Evolutionary conservation across 2,329 filamentous ascomycete species (phyloP), one percentile per base, ranked within the genome.

Genomic region (Capronia coronata): DNA sequence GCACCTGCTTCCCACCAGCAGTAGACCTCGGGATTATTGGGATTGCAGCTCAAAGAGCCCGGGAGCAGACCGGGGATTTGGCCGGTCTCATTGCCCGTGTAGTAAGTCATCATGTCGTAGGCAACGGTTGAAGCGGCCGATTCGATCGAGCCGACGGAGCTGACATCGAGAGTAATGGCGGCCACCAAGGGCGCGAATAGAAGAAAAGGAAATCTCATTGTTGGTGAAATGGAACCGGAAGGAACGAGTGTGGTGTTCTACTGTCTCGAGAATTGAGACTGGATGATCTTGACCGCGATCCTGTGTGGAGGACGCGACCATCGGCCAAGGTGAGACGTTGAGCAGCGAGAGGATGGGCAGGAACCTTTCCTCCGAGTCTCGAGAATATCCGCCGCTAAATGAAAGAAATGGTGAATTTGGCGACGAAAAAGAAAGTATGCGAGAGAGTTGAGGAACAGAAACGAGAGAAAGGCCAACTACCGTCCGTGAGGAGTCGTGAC

Each of bases 1-100:
- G 68, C 68, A 10, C 68, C 69, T 8, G 67, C 67, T 53, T 71
- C 68, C 68, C 69, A 71, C 69, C 69, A 71, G 57, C 64, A 69
- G 51, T 71, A 71, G 1, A 46, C 54, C 1, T 32, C 49, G 2
- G 27, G 16, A 46, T 46, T 49, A 30, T 52, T 54, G 25, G 57
- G 58, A 46, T 60, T 50, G 35, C 55, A 59, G 18, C 40, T 52
- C 63, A 68, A 67, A 13, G 66, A 68, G 18, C 63, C 67, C 19
- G 64, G 62, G 2, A 71, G 53, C 45, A 69, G 65, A 38, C 68
- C 68, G n/a, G 68, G 68, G 1, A 68, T 64, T 37, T 65, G 59
- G 18, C 66, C 67, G 10, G 64, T 63, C 25, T 67, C 57, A 22
- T 68, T 68, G 35, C 63, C 61, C 25, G 65, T 61, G 51, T 71